Conservation (phyloP, 2,329 filamentous ascomycete species). For the Magnaporthiopsis rhizophila region DNA sequence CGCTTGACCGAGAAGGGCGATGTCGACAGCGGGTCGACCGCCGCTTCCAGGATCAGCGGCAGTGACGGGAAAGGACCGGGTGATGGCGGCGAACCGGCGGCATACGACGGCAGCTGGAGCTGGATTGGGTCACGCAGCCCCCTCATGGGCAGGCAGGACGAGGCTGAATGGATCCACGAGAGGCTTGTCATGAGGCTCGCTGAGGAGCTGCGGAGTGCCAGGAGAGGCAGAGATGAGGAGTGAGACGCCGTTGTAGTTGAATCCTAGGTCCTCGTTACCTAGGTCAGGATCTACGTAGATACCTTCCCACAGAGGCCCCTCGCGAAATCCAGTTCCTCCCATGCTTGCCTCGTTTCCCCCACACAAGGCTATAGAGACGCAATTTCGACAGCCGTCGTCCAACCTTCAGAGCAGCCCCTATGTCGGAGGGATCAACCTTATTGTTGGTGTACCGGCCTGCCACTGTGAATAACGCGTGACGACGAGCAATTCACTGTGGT, state of each 20-base stretch:
- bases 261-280: too few species aligned
- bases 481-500: too few species aligned
- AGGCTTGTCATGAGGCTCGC: constrained; percentile 50
- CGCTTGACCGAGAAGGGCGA: constrained; percentile 4
- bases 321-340: too few species aligned
- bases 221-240: neutral
- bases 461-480: too few species aligned
- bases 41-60: neutral
- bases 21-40: constrained; percentile 8
- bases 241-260: neutral
- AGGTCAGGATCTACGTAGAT: too few species aligned
- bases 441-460: too few species aligned
- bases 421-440: too few species aligned
- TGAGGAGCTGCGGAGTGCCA: constrained; percentile 31
- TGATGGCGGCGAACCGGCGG: constrained; percentile 9
- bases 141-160: constrained; percentile 59
- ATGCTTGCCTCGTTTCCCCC: too few species aligned
- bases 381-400: too few species aligned
- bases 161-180: constrained; percentile 67
- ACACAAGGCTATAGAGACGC: too few species aligned
- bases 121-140: constrained; percentile 66
- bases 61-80: neutral
- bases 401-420: too few species aligned
- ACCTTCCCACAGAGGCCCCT: too few species aligned
- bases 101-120: constrained; percentile 47